Percentiles rank a stretch among this genome's conserved stretches.
Evolutionary conservation across 1,139 yeast genomes (phyloP).

Genomic region (Lodderomyces parapsilosis): DNA sequence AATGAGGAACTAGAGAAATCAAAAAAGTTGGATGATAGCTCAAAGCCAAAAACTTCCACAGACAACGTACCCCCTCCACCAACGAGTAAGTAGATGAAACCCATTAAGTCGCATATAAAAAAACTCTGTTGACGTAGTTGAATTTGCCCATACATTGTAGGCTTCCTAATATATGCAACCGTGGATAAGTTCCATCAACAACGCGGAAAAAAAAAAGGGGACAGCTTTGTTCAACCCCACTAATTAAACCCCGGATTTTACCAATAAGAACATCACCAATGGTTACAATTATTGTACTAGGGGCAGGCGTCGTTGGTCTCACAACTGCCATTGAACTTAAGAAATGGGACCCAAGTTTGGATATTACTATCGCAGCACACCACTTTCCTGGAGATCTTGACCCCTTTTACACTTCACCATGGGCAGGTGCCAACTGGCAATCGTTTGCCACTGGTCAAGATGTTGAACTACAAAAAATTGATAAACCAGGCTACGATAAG

Average conservation of each 20-base stretch:
- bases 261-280: slow-evolving; percentile 1
- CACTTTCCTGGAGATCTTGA: slow-evolving; percentile 42
- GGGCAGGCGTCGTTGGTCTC: slow-evolving; percentile 44
- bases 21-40: slow-evolving; percentile 30
- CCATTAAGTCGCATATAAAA: too few species aligned
- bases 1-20: slow-evolving; percentile 47
- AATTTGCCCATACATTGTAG: too few species aligned
- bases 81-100: neutral
- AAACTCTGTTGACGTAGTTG: too few species aligned
- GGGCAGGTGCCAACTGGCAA: slow-evolving; percentile 49
- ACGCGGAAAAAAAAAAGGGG: neutral
- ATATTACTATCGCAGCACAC: slow-evolving; percentile 32
- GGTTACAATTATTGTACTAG: slow-evolving; percentile 29
- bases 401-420: slow-evolving; percentile 38
- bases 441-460: slow-evolving; percentile 41
- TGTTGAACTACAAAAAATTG: slow-evolving; percentile 31
- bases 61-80: slow-evolving; percentile 27
- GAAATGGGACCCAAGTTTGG: slow-evolving; percentile 18
- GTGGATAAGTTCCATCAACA: neutral
- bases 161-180: too few species aligned
- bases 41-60: slow-evolving; percentile 4
- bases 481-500: slow-evolving; percentile 38
- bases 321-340: slow-evolving; percentile 37
- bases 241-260: neutral
- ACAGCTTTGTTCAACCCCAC: neutral